These are phyloP conservation scores for Oryza nivara DNA, from an alignment of 176 grass and related monocot genomes.

Conservation along the genomic window DNA sequence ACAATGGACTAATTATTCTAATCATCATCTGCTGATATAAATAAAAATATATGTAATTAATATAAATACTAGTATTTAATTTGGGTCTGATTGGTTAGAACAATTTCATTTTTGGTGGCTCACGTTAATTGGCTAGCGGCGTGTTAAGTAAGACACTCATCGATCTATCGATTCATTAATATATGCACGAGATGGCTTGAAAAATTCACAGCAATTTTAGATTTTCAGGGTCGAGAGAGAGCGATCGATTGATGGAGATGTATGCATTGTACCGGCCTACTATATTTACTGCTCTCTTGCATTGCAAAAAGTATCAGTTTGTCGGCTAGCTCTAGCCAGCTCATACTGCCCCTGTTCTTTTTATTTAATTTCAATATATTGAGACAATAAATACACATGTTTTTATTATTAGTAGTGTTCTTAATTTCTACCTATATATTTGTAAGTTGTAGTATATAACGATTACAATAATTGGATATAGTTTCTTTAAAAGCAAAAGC, in stretches of 20 bases:
- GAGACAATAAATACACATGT: neutral
- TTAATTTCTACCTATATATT: too few species aligned
- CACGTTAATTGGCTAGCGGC: neutral
- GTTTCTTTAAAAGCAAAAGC: too few species aligned
- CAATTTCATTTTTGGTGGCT: neutral
- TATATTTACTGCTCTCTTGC: neutral
- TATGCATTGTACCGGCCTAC: neutral
- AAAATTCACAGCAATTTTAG: neutral
- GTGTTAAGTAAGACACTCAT: neutral
- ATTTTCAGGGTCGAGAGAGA: neutral
- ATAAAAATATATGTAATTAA: neutral
- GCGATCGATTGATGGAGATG: neutral
- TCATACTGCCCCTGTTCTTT: neutral
- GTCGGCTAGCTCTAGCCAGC: neutral
- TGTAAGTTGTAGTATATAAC: too few species aligned
- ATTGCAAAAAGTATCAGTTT: neutral
- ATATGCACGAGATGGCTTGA: neutral
- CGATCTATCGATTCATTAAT: neutral
- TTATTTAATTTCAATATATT: neutral
- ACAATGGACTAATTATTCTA: neutral
- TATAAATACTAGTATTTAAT: too few species aligned
- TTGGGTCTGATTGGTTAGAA: neutral
- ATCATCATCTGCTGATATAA: neutral
- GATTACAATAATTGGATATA: too few species aligned
- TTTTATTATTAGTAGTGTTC: too few species aligned